A percentile compares a stretch with the other conserved stretches of the same genome.
These are phyloP conservation scores for Raddia guianensis DNA, from an alignment of 176 grass and related monocot species.

Conservation along the genomic window DNA sequence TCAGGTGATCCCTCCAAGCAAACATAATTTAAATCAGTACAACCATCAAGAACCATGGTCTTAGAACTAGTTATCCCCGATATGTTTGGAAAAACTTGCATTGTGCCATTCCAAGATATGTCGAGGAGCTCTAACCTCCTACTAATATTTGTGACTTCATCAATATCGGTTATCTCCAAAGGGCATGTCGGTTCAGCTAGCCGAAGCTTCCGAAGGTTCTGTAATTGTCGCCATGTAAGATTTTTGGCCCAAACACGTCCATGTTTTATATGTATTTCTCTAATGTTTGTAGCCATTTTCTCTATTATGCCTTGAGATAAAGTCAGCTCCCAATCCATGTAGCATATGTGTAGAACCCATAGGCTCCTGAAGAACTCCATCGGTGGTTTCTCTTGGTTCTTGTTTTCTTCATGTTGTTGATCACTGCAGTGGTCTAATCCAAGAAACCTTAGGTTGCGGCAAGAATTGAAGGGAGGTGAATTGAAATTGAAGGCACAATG, in stretches of 20 bases:
- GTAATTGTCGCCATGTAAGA: neutral
- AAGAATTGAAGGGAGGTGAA: conserved; percentile 1
- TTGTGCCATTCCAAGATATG: neutral
- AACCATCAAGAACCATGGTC: conserved; percentile 14
- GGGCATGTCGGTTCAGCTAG: neutral
- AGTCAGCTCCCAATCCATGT: neutral
- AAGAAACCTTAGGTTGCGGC: conserved; percentile 15
- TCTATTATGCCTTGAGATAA: neutral
- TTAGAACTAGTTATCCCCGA: neutral
- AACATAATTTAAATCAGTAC: neutral
- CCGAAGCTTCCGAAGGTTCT: conserved; percentile 2
- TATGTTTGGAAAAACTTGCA: conserved; percentile 5
- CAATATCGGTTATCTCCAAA: neutral
- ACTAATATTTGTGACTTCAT: conserved; percentile 10
- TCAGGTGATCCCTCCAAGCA: neutral
- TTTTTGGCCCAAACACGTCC: neutral
- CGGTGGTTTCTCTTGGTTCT: neutral
- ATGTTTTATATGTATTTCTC: conserved; percentile 23
- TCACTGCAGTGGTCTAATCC: neutral
- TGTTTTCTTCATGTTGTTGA: neutral
- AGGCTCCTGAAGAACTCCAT: conserved; percentile 1
- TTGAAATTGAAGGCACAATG: neutral
- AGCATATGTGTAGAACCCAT: conserved; percentile 1
- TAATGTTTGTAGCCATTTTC: neutral
- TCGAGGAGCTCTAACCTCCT: conserved; percentile 7